phyloP scores from a whole-genome alignment of 177 flowering plant genomes.

The Tripterygium wilfordii region DNA sequence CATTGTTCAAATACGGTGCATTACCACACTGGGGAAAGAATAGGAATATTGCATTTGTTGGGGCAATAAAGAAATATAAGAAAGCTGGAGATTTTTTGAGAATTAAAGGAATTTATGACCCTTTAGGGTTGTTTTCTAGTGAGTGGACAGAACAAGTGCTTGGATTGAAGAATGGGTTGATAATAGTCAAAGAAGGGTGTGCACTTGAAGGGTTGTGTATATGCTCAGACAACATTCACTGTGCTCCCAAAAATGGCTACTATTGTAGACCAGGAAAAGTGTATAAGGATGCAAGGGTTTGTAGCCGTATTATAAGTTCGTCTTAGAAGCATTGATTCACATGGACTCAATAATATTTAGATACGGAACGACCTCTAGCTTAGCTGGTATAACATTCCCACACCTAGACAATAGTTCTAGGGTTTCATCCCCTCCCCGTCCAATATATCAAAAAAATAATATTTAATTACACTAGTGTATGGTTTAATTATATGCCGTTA shows the following conservation, averaged over 20 bases:
- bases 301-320: no score
- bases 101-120: slow-evolving; percentile 57
- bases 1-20: slow-evolving; percentile 61
- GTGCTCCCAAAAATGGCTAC: slow-evolving; percentile 65
- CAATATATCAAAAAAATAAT: no score
- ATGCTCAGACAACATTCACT: slow-evolving; percentile 64
- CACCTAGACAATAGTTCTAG: no score
- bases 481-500: no score
- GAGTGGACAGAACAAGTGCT: slow-evolving; percentile 83
- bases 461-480: no score
- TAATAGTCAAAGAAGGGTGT: slow-evolving; percentile 50
- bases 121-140: slow-evolving; percentile 69
- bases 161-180: slow-evolving; percentile 42
- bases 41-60: slow-evolving; percentile 58
- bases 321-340: no score
- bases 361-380: no score
- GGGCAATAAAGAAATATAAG: slow-evolving; percentile 41
- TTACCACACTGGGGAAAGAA: slow-evolving; percentile 91
- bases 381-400: no score
- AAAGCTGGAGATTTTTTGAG: slow-evolving; percentile 39
- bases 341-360: no score
- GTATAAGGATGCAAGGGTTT: slow-evolving; percentile 62
- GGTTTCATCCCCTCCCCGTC: no score
- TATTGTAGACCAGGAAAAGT: slow-evolving; percentile 58
- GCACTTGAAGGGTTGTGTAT: slow-evolving; percentile 75